Conservation (phyloP, 371 early-diverging fungal species). For the Mucor ambiguus region DNA sequence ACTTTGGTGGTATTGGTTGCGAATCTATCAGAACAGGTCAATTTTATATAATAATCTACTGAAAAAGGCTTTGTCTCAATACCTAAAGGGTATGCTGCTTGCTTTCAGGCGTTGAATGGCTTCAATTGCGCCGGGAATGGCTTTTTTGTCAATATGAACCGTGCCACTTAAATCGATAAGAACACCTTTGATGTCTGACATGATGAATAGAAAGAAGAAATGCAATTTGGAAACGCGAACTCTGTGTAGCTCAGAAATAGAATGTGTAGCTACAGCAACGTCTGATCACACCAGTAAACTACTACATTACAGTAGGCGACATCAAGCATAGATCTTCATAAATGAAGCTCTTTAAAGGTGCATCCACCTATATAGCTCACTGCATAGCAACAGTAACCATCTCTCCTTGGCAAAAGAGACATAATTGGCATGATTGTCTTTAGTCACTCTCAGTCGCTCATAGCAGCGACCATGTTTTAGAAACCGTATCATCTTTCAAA, state of each 20-base stretch:
- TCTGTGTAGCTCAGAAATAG: not conserved
- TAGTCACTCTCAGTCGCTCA: not conserved
- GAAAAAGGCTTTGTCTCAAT: not conserved
- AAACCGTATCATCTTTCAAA: not conserved
- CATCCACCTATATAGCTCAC: no score
- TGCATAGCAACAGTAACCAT: not conserved
- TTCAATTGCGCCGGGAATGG: constrained; percentile 69
- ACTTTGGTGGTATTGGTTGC: constrained; percentile 88
- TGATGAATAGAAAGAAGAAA: not conserved
- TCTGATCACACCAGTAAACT: not conserved
- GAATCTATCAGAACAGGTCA: constrained; percentile 43
- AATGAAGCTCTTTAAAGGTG: no score
- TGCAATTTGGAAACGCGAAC: not conserved
- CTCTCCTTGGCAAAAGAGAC: not conserved
- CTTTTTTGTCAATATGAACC: constrained; percentile 73
- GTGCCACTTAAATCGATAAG: constrained; percentile 84
- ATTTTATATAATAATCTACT: no score
- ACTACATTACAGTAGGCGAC: no score
- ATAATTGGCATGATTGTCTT: not conserved
- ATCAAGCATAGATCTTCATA: no score
- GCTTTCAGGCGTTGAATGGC: constrained; percentile 67
- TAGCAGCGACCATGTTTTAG: not conserved
- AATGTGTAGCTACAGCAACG: not conserved
- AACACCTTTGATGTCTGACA: constrained; percentile 51
- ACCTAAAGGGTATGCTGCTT: constrained; percentile 60